These are phyloP conservation scores for Penicillium desertorum DNA, from an alignment of 495 filamentous ascomycete genomes.

Conservation along the genomic window DNA sequence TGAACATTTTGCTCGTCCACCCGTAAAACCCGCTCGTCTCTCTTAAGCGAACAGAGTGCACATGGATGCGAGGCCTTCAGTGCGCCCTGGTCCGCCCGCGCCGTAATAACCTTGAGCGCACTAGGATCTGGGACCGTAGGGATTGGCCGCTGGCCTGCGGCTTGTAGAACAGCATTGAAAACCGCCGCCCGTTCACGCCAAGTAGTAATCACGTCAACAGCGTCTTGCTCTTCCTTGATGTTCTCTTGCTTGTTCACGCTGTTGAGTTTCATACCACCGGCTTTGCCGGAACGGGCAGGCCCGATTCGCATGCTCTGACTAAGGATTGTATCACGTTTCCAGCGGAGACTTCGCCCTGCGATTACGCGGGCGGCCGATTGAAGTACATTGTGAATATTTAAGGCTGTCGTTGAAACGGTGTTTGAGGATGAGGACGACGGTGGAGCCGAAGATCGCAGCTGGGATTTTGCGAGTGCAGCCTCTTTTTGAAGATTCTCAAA, in stretches of 20 bases:
- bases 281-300: constrained; percentile 61
- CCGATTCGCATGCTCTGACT: constrained; percentile 86
- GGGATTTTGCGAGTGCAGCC: constrained; percentile 28
- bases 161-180: constrained; percentile 44
- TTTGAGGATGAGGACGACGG: background rate
- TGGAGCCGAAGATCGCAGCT: constrained; percentile 3
- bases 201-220: constrained; percentile 66
- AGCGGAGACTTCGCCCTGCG: constrained; percentile 79
- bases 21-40: constrained; percentile 75
- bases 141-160: constrained; percentile 45
- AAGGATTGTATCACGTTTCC: constrained; percentile 85
- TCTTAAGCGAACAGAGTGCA: constrained; percentile 80
- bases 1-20: constrained; percentile 70
- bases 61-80: constrained; percentile 74
- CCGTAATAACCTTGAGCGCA: constrained; percentile 56
- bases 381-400: constrained; percentile 53
- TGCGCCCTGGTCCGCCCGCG: constrained; percentile 52
- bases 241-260: constrained; percentile 76
- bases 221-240: constrained; percentile 84
- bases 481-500: constrained; percentile 52
- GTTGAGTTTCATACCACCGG: constrained; percentile 84
- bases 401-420: constrained; percentile 17
- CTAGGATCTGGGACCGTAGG: constrained; percentile 67
- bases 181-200: constrained; percentile 59
- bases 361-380: constrained; percentile 76